Evolutionary conservation across 805 yeast species (phyloP).

Genomic region (Yarrowia bubula): DNA sequence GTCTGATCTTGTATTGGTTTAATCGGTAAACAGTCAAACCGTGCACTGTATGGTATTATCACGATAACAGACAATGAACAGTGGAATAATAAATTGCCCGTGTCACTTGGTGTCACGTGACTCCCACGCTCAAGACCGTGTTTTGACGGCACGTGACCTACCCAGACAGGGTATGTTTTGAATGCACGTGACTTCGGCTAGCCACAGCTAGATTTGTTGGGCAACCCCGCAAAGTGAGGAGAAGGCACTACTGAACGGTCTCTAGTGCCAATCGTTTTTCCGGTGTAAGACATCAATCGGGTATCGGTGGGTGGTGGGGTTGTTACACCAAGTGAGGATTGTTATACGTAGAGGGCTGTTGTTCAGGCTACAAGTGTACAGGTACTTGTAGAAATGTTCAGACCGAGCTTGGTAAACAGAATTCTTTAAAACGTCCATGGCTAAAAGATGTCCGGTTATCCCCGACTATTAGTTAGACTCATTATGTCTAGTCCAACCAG

Average conservation of each 20-base stretch:
- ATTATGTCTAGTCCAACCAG: too few species aligned
- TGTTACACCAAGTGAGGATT: too few species aligned
- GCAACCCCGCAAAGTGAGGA: constrained; percentile 7
- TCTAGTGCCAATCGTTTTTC: background rate
- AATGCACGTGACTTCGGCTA: constrained; percentile 10
- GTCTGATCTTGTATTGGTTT: too few species aligned
- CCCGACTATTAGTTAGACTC: too few species aligned
- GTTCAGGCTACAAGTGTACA: too few species aligned
- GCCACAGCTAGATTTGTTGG: background rate
- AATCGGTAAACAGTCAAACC: too few species aligned
- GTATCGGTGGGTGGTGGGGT: background rate
- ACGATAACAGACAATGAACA: background rate
- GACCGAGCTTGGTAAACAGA: too few species aligned
- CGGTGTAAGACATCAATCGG: background rate
- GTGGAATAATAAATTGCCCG: background rate
- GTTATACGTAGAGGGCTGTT: too few species aligned
- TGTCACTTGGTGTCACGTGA: background rate
- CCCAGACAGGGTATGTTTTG: background rate
- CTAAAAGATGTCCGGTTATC: too few species aligned
- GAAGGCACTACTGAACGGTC: background rate
- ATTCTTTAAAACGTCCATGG: too few species aligned
- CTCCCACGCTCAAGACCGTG: background rate
- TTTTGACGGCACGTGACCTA: background rate
- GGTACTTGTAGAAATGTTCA: too few species aligned
- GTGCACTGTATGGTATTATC: background rate